These are phyloP conservation scores for Colletotrichum cordylinicola DNA, from an alignment of 2,329 filamentous ascomycete genomes.

Conservation along the genomic window DNA sequence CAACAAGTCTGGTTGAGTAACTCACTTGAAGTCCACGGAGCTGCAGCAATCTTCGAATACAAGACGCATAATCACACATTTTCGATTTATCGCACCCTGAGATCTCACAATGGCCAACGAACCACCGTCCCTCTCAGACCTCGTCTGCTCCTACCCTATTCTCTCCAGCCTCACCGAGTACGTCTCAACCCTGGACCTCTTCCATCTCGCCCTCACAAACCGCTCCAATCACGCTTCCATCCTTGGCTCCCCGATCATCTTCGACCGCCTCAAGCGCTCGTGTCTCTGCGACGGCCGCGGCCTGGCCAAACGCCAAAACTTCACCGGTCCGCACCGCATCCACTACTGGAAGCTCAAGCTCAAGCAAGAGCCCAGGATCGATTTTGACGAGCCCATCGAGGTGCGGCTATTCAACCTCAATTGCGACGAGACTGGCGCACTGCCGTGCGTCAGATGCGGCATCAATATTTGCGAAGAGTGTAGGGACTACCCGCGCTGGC, in stretches of 20 bases:
- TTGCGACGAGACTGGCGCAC: neutral
- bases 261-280: neutral
- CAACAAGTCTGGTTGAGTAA: neutral
- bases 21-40: rapidly evolving
- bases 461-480: constrained; percentile 20
- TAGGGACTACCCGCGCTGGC: neutral
- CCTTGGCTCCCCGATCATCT: neutral
- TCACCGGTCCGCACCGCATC: neutral
- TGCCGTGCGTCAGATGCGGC: neutral
- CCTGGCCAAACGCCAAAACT: neutral
- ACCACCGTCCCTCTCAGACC: neutral
- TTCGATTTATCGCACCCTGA: neutral
- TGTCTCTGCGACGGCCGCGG: constrained; percentile 19
- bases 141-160: constrained; percentile 7
- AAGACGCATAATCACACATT: rapidly evolving
- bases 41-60: rapidly evolving
- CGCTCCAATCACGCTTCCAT: constrained; percentile 1
- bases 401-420: constrained; percentile 8
- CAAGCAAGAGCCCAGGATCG: neutral
- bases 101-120: neutral
- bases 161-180: neutral
- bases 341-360: neutral
- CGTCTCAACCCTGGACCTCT: constrained; percentile 7
- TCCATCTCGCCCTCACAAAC: neutral
- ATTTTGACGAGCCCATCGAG: constrained; percentile 5